These are phyloP conservation scores for Bipolaris sorokiniana DNA, from an alignment of 2,329 filamentous ascomycete genomes.

Conservation along the genomic window DNA sequence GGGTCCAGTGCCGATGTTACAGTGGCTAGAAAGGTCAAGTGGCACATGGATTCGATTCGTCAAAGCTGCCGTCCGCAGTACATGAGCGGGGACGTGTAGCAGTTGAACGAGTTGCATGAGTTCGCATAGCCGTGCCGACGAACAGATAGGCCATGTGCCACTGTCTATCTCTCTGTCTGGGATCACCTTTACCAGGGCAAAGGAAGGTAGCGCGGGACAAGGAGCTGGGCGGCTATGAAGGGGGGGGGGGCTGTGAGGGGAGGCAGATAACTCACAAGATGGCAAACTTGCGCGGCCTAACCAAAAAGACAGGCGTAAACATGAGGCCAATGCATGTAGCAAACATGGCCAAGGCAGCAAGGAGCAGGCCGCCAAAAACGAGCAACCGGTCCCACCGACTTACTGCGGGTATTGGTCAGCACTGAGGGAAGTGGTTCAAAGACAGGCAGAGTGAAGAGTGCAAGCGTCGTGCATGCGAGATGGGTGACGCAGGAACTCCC, in stretches of 20 bases:
- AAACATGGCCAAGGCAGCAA: conserved; percentile 78
- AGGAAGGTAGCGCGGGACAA: conserved; percentile 23
- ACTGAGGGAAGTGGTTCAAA: conserved; percentile 30
- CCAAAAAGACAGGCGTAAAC: conserved; percentile 70
- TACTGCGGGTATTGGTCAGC: conserved; percentile 64
- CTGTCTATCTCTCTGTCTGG: conserved; percentile 32
- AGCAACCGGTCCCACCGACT: conserved; percentile 96
- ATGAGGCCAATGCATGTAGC: conserved; percentile 90
- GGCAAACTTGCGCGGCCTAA: conserved; percentile 91
- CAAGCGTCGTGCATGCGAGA: conserved; percentile 48
- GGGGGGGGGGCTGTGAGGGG: conserved; percentile 23
- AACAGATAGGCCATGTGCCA: conserved; percentile 36
- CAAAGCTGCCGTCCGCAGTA: conserved; percentile 20
- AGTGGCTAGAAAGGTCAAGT: conserved; percentile 48
- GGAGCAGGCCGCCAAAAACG: conserved; percentile 68
- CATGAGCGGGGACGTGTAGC: conserved; percentile 18
- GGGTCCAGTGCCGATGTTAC: conserved; percentile 41
- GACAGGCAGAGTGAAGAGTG: conserved; percentile 34
- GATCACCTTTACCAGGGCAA: conserved; percentile 20
- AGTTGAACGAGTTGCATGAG: conserved; percentile 31
- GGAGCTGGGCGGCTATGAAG: conserved; percentile 18
- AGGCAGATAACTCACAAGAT: conserved; percentile 80
- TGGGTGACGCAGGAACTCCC: conserved; percentile 53
- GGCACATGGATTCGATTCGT: conserved; percentile 34
- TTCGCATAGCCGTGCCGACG: conserved; percentile 40